Conservation (phyloP, 176 grass and related monocot genomes). For the Alloteropsis semialata region DNA sequence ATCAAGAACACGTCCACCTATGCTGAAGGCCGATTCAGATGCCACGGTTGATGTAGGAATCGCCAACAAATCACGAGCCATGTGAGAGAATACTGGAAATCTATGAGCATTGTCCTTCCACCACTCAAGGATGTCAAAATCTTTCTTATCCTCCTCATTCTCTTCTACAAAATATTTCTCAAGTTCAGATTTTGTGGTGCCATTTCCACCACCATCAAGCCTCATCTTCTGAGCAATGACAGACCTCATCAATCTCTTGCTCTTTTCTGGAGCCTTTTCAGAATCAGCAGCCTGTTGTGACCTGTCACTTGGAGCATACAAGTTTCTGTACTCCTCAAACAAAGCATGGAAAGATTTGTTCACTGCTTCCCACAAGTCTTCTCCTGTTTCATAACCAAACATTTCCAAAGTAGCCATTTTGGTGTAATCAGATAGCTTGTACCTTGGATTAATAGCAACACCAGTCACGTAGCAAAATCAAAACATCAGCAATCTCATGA, state of each 20-base stretch:
- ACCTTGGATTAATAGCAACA: background rate
- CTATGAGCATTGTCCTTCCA: background rate
- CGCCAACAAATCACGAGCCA: background rate
- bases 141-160: background rate
- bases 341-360: background rate
- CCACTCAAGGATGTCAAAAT: background rate
- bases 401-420: background rate
- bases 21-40: background rate
- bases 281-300: background rate
- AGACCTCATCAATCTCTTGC: background rate
- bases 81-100: background rate
- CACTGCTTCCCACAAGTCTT: background rate
- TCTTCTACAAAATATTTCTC: background rate
- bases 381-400: background rate
- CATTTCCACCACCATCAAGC: rapidly evolving
- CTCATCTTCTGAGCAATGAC: background rate
- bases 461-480: background rate
- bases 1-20: no score
- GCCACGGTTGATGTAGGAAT: background rate
- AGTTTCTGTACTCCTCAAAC: background rate
- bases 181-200: background rate
- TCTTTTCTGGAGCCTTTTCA: background rate
- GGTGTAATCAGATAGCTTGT: background rate
- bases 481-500: constrained; percentile 1
- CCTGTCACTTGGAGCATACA: background rate